Percentiles rank a stretch among this genome's conserved stretches.
These are phyloP conservation scores for Neofusicoccum parvum DNA, from an alignment of 2,329 filamentous ascomycete genomes.

Conservation along the genomic window DNA sequence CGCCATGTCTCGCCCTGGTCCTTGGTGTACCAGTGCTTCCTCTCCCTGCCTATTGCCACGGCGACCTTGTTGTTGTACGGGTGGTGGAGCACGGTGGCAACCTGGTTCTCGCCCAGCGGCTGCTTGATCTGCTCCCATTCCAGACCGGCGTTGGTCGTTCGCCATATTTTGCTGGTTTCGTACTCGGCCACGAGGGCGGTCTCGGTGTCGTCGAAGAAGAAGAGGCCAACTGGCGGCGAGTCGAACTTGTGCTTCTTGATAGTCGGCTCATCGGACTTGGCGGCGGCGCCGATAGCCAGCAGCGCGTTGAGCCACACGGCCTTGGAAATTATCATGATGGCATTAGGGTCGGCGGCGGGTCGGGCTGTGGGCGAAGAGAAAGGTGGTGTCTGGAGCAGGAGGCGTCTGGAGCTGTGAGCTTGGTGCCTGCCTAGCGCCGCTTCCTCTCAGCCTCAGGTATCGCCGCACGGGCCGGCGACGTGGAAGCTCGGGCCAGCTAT, in stretches of 20 bases:
- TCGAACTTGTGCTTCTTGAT: conserved; percentile 67
- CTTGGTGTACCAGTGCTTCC: conserved; percentile 78
- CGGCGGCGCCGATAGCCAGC: conserved; percentile 46
- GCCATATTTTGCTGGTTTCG: conserved; percentile 66
- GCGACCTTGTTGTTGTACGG: conserved; percentile 77
- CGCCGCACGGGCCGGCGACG: not conserved
- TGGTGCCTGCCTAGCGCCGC: conserved; percentile 19
- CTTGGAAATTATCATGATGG: conserved; percentile 23
- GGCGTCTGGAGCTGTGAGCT: conserved; percentile 19
- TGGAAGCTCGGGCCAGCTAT: not conserved
- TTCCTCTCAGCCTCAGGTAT: conserved; percentile 19
- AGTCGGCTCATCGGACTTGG: conserved; percentile 62
- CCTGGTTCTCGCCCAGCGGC: conserved; percentile 62
- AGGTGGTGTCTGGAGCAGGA: conserved; percentile 11
- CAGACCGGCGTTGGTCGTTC: conserved; percentile 78
- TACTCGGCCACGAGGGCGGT: conserved; percentile 74
- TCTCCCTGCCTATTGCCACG: conserved; percentile 71
- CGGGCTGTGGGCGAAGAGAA: not conserved
- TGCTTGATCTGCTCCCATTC: conserved; percentile 69
- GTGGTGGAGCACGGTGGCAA: conserved; percentile 71
- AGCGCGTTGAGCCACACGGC: conserved; percentile 44
- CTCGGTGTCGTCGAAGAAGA: conserved; percentile 91
- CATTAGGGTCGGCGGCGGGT: not conserved
- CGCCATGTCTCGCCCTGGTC: conserved; percentile 83
- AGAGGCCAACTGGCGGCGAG: conserved; percentile 61